Base-by-base conservation (phyloP, 2,329 filamentous ascomycete species). In the Nemania bipapillata region DNA sequence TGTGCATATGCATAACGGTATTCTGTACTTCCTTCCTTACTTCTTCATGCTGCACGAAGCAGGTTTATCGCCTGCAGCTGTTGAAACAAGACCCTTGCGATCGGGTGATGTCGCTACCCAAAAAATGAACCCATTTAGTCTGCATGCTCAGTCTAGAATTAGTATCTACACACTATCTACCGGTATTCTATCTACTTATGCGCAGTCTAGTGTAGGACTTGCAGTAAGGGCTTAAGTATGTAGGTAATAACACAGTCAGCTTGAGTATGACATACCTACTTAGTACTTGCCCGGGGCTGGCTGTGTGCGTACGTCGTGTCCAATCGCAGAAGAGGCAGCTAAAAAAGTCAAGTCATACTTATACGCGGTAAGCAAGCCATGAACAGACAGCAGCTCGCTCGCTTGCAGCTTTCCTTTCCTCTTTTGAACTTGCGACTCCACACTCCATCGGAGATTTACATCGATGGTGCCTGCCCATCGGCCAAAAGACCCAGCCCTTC, bases 361-460 rank as follows among this genome's bases (percentile, higher is more conserved):
- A n/a, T 9, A 4, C 30, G 4, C 30, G 4, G 9, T 32, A 32
- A 32, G 22, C 53, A 40, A 24, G 22, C 42, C 52, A 52, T 20
- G 30, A 45, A 20, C 42, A 59, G 26, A 52, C 11, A 20, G 9
- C 20, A 59, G 40, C 53, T 61, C 56, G 58, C 65, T 68, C 58
- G 61, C 61, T 70, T 63, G 47, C 53, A 32, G 17, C 26, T 32
- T 52, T 60, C 32, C 20, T 52, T 58, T 63, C 28, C 45, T 26
- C 35, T 55, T 57, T 59, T 40, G 11, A 24, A 17, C 3, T n/a
- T n/a, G 54, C 49, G 59, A 53, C 47, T 55, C 56, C 50, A 64
- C 56, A 12, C 40, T n/a, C 24, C 2, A 65, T 70, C 68, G 68
- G 68, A 68, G 53, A 68, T 65, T 70, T 70, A 64, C 37, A 15